Evolutionary conservation across 2,329 filamentous ascomycete genomes (phyloP).

Genomic region (Metarhizium guizhouense): DNA sequence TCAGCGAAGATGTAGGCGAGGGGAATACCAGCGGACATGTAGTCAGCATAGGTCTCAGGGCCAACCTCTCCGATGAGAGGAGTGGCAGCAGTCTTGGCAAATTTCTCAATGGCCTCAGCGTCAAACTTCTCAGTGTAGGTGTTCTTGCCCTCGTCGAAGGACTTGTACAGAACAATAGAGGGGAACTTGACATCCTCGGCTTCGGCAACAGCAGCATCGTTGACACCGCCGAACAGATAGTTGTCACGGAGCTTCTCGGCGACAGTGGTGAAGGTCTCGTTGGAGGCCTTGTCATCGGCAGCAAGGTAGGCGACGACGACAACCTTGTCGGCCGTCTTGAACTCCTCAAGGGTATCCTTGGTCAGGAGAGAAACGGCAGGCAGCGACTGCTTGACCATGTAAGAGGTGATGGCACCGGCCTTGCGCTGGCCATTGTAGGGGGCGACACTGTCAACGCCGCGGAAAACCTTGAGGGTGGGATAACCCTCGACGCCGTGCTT

Average conservation of each 20-base stretch:
- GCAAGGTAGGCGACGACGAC: slow-evolving; percentile 86
- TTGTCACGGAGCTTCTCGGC: slow-evolving; percentile 75
- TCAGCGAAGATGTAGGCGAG: slow-evolving; percentile 98
- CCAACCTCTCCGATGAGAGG: slow-evolving; percentile 93
- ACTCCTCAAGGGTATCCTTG: slow-evolving; percentile 79
- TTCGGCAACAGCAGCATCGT: slow-evolving; percentile 76
- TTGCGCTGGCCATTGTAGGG: slow-evolving; percentile 88
- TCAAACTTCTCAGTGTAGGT: slow-evolving; percentile 73
- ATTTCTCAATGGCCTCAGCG: slow-evolving; percentile 67
- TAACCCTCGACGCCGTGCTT: slow-evolving; percentile 90
- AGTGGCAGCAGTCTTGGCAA: slow-evolving; percentile 76
- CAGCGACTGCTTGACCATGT: slow-evolving; percentile 97
- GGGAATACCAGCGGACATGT: slow-evolving; percentile 88
- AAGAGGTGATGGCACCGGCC: slow-evolving; percentile 65
- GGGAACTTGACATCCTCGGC: slow-evolving; percentile 84
- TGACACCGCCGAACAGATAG: slow-evolving; percentile 86
- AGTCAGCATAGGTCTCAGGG: slow-evolving; percentile 89
- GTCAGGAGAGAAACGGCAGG: slow-evolving; percentile 80
- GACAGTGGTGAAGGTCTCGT: slow-evolving; percentile 69
- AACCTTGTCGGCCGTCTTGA: slow-evolving; percentile 97
- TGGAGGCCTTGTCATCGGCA: slow-evolving; percentile 72
- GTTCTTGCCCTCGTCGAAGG: slow-evolving; percentile 93
- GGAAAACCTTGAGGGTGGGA: slow-evolving; percentile 98
- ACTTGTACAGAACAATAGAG: slow-evolving; percentile 89
- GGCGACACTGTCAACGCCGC: slow-evolving; percentile 69